These are phyloP conservation scores for Ophiosphaerella narmari DNA, from an alignment of 2,329 filamentous ascomycete species.

Conservation along the genomic window DNA sequence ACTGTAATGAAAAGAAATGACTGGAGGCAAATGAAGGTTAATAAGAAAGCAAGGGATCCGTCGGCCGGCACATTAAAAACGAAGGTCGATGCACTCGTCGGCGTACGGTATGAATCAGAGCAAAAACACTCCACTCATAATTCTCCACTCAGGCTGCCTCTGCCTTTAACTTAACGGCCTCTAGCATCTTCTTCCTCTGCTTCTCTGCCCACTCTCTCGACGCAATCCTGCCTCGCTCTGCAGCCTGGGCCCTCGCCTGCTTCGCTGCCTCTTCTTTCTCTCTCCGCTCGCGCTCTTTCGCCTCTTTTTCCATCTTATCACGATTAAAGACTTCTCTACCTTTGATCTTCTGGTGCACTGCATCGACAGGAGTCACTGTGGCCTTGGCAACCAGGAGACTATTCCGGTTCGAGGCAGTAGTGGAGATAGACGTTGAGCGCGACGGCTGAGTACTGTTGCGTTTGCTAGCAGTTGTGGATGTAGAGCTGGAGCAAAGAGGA, in stretches of 20 bases:
- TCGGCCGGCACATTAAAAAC: no score
- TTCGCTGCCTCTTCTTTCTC: conserved; percentile 56
- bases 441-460: conserved; percentile 27
- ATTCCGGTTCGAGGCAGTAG: conserved; percentile 28
- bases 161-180: conserved; percentile 7
- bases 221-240: conserved; percentile 50
- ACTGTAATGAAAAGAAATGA: no score
- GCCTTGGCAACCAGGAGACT: conserved; percentile 29
- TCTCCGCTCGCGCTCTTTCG: conserved; percentile 46
- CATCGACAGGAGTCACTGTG: conserved; percentile 37
- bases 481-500: conserved; percentile 20
- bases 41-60: no score
- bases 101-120: no score
- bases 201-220: conserved; percentile 57
- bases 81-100: no score
- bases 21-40: no score
- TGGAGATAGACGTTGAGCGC: conserved; percentile 26
- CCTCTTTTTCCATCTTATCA: conserved; percentile 48
- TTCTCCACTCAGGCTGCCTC: not conserved
- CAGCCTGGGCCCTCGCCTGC: conserved; percentile 52
- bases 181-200: conserved; percentile 48
- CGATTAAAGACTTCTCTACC: conserved; percentile 54
- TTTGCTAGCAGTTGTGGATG: conserved; percentile 16
- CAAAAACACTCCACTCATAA: not conserved
- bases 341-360: conserved; percentile 42